phyloP scores from a whole-genome alignment of 164 flowering plant species.

The Vitis rotundifolia region DNA sequence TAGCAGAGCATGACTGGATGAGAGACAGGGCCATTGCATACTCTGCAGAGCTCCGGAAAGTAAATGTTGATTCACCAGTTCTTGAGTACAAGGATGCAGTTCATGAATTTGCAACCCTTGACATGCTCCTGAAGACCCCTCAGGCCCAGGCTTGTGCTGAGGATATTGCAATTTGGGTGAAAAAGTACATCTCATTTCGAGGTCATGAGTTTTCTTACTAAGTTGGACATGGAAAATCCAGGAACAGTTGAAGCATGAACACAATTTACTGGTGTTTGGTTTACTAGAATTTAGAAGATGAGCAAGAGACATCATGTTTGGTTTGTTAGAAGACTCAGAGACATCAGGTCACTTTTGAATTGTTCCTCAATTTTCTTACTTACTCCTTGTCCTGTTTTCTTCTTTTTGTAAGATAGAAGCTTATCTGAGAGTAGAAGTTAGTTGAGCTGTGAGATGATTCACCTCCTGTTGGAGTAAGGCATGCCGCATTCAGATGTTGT shows the following conservation, averaged over 20 bases:
- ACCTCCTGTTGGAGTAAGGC: background rate
- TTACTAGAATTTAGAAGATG: too few species aligned
- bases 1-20: constrained; percentile 85
- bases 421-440: constrained; percentile 16
- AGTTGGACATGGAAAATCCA: constrained; percentile 7
- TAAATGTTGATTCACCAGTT: constrained; percentile 76
- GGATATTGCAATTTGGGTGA: constrained; percentile 80
- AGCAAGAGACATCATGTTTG: too few species aligned
- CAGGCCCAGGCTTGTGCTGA: constrained; percentile 79
- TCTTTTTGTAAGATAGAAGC: constrained; percentile 32
- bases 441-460: constrained; percentile 22
- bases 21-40: constrained; percentile 80
- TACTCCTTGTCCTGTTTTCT: constrained; percentile 7
- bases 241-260: background rate
- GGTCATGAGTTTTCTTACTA: constrained; percentile 78
- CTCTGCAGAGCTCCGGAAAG: constrained; percentile 70
- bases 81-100: constrained; percentile 76
- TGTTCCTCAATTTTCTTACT: background rate
- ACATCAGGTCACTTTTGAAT: background rate
- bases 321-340: too few species aligned
- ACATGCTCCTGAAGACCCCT: constrained; percentile 67
- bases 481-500: constrained; percentile 4
- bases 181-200: constrained; percentile 68
- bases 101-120: constrained; percentile 71
- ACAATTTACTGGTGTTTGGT: too few species aligned